These are phyloP conservation scores for Alternaria sp. DNA, from an alignment of 2,329 filamentous ascomycete genomes.

Conservation along the genomic window DNA sequence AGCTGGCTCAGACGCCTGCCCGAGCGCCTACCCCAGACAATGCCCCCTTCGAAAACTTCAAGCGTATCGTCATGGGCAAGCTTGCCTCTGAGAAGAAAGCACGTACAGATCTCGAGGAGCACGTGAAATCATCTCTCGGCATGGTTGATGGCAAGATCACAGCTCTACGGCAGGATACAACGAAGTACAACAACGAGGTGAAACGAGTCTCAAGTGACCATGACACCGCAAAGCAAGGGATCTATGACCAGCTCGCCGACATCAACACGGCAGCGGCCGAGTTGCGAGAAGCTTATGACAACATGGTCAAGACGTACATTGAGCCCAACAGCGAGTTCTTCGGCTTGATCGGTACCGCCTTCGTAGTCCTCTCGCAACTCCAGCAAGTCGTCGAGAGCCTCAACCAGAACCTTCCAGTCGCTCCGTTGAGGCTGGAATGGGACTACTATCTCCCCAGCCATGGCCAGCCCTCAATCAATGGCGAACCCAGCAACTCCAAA, in stretches of 20 bases:
- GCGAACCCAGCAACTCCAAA: background rate
- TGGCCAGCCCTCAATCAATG: background rate
- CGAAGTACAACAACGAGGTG: background rate
- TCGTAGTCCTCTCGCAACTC: constrained; percentile 7
- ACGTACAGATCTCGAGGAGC: background rate
- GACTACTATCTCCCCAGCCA: background rate
- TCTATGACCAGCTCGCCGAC: background rate
- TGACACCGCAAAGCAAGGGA: background rate
- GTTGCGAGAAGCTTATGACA: constrained; percentile 9
- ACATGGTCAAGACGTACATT: constrained; percentile 5
- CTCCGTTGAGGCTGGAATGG: constrained; percentile 1
- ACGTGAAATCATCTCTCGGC: background rate
- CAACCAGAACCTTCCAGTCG: constrained; percentile 14
- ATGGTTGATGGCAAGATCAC: background rate
- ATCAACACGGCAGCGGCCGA: background rate
- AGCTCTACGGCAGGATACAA: background rate
- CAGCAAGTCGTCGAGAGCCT: constrained; percentile 12
- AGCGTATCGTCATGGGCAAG: background rate
- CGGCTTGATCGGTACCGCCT: background rate
- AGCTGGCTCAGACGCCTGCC: background rate
- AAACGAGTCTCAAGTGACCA: background rate
- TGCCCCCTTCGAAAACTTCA: background rate
- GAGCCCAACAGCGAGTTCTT: constrained; percentile 11
- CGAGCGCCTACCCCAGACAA: background rate
- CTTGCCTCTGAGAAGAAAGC: background rate